Base-by-base conservation (phyloP, 805 yeast species). In the Candida nanaspora region DNA sequence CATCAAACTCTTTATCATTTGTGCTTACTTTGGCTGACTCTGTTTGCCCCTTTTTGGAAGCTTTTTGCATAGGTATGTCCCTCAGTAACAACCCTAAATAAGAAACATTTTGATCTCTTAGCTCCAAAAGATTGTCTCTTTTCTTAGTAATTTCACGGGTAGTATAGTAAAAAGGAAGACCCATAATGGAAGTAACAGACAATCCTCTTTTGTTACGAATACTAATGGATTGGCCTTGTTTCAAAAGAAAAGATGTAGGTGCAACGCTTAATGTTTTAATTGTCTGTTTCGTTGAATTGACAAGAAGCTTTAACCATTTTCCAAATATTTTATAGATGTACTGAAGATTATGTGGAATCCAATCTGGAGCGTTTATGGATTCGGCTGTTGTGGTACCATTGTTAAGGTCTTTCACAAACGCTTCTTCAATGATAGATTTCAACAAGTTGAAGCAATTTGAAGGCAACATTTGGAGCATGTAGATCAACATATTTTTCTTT, bases 391-490 rank as follows among this genome's bases (percentile, higher is more conserved):
- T 49, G 29, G 36, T 52, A 18, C 27, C 55, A 22, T 33, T 43
- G 40, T 34, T 46, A 23, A 49, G 42, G 45, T 39, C 40, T 40
- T 47, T 40, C 6, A 38, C 40, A n/a, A 61, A 44, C 15, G 46
- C 45, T 22, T 66, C 71, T 0, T 46, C 37, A 26, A 50, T 40
- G 11, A 63, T 49, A 3, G 42, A 42, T 3, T 42, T 28, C 1
- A 46, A n/a, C 8, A 59, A 37, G 2, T 39, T 21, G 16, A 30
- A 37, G 0, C 50, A 8, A n/a, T 60, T 56, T 2, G 33, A 16
- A 6, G 71, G 72, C 7, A 62, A 45, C 0, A 59, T 61, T 50
- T 72, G 80, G 8, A 72, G 18, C 1, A 69, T 48, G 43, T 72
- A 72, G 1, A 70, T 16, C 2, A 53, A 37, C 15, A 60, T 43